Conservation (phyloP, 2,329 filamentous ascomycete genomes). For the Rachicladosporium sp. region DNA sequence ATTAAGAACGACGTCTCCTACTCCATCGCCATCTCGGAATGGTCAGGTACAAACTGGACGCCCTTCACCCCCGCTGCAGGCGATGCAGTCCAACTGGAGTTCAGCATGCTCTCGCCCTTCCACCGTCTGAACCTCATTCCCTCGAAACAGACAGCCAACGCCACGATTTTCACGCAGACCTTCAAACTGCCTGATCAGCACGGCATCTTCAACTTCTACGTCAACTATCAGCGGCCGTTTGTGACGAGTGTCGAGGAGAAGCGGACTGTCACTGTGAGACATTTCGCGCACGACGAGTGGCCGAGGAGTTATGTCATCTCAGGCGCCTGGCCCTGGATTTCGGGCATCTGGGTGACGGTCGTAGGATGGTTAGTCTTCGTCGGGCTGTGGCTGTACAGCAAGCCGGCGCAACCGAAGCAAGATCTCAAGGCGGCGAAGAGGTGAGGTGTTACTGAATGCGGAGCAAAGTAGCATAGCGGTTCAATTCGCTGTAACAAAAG, state of each 20-base stretch:
- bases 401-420: slow-evolving; percentile 36
- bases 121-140: slow-evolving; percentile 66
- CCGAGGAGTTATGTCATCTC: slow-evolving; percentile 80
- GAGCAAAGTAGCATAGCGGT: too few relatives aligned
- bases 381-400: slow-evolving; percentile 73
- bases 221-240: slow-evolving; percentile 96
- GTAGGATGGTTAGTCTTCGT: slow-evolving; percentile 77
- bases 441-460: neutral
- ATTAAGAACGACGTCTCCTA: slow-evolving; percentile 93
- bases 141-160: slow-evolving; percentile 44
- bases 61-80: slow-evolving; percentile 58
- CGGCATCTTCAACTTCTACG: slow-evolving; percentile 95
- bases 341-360: slow-evolving; percentile 73
- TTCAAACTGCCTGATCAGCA: slow-evolving; percentile 92
- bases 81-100: slow-evolving; percentile 84
- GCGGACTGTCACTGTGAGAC: slow-evolving; percentile 82
- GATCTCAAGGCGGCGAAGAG: slow-evolving; percentile 5
- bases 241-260: slow-evolving; percentile 85
- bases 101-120: slow-evolving; percentile 97
- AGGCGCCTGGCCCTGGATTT: slow-evolving; percentile 89
- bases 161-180: slow-evolving; percentile 58
- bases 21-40: slow-evolving; percentile 81
- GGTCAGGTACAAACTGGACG: slow-evolving; percentile 57
- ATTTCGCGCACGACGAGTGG: slow-evolving; percentile 97
- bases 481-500: too few relatives aligned